These are phyloP conservation scores for Hypoxylon subgilvum DNA, from an alignment of 495 filamentous ascomycete species.

Conservation along the genomic window DNA sequence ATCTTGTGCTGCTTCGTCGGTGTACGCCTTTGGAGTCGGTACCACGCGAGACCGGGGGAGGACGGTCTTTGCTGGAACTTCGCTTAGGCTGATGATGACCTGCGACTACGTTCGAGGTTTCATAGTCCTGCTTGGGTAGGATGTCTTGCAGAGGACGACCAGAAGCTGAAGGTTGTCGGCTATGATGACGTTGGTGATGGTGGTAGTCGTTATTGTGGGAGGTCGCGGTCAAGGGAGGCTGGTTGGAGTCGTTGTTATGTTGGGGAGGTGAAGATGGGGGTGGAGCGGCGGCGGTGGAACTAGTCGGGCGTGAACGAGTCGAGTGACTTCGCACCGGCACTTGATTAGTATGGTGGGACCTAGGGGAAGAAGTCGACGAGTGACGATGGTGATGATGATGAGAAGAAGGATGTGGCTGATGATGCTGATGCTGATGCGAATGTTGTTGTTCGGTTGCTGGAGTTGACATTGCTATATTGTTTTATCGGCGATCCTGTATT, in stretches of 20 bases:
- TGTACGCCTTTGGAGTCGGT: constrained; percentile 53
- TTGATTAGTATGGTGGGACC: constrained; percentile 28
- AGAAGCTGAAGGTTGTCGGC: constrained; percentile 43
- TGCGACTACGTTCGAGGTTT: constrained; percentile 47
- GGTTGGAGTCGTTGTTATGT: constrained; percentile 29
- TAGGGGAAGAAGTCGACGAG: constrained; percentile 26
- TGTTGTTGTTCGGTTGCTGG: constrained; percentile 35
- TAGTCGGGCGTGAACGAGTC: constrained; percentile 42
- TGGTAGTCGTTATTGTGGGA: constrained; percentile 43
- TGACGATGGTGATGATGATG: constrained; percentile 21
- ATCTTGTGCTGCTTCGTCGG: constrained; percentile 50
- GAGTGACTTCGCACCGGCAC: constrained; percentile 38
- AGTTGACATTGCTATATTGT: constrained; percentile 32
- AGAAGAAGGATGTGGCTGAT: constrained; percentile 27
- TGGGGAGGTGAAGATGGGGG: constrained; percentile 28
- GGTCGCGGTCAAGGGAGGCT: constrained; percentile 37
- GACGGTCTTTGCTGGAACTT: constrained; percentile 50
- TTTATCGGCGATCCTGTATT: too few species aligned
- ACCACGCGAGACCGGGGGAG: constrained; percentile 43
- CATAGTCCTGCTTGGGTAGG: constrained; percentile 49
- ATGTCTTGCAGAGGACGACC: constrained; percentile 46
- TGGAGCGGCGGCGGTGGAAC: constrained; percentile 22
- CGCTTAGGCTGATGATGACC: constrained; percentile 45
- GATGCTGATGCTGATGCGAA: constrained; percentile 26
- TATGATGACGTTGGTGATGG: constrained; percentile 24